Base-by-base conservation (phyloP, 139 green algal species). In the Volvox reticuliferus region DNA sequence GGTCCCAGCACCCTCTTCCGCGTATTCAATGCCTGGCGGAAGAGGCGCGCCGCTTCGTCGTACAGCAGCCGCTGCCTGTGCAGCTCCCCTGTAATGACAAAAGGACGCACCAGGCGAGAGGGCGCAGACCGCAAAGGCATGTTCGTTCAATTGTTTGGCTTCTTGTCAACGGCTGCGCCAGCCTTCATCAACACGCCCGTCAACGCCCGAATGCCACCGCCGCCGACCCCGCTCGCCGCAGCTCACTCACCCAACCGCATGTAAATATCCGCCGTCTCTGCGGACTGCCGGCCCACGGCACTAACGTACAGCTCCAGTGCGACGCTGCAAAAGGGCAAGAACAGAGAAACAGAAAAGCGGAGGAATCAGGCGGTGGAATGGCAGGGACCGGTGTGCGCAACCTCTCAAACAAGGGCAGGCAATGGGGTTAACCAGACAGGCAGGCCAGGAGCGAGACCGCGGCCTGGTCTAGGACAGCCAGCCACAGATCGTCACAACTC, bases 31-130 rank as follows among this genome's bases (percentile, higher is more conserved):
- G 83, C 83, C 67, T 88, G 83, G 20, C 67, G 83, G 33, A 62
- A 80, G 35, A 88, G 83, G 20, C 83, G 83, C 28, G 35, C 65
- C 24, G 83, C 83, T 37, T 88, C 83, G 67, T 88, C 83, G 83
- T 88, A 50, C 83, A 80, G 26, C 63, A 33, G 1, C 67, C 67
- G 83, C 35, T 88, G 83, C 67, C 28, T 13, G 83, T 88, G 83
- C 67, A 88, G 83, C 67, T 80, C 67, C 67, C 22, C 83, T 88
- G 83, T 21, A 12, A 36, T 35, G 76, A 9, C 44, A 55, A 62
- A 36, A 36, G 76, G 76, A n/a, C 1, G 76, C 50, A n/a, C 17
- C 2, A 18, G 33, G 37, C 37, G 36, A 9, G 78, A 33, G 37
- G 37, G 35, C 5, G 78, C 71, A 79, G 2, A 79, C 26, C 2